These are phyloP conservation scores for Whalleya microplaca DNA, from an alignment of 2,329 filamentous ascomycete species.

Conservation along the genomic window DNA sequence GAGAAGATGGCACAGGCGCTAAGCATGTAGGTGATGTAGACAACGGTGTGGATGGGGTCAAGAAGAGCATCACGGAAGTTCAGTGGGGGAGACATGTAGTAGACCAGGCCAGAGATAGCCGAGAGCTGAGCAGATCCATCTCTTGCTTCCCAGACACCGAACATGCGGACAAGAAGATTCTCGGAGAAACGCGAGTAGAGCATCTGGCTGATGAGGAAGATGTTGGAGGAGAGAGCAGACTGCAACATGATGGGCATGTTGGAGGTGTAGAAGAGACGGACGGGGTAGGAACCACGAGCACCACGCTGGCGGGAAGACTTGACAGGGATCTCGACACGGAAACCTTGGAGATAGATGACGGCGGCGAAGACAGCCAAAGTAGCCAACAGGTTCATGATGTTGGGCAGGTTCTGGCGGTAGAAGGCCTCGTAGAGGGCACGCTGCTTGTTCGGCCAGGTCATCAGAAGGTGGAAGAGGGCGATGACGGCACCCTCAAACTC, in stretches of 20 bases:
- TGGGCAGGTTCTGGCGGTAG: slow-evolving; percentile 98
- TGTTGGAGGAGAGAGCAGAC: slow-evolving; percentile 96
- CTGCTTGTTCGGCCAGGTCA: slow-evolving; percentile 99
- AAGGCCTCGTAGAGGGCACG: slow-evolving; percentile 97
- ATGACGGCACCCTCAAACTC: slow-evolving; percentile 99
- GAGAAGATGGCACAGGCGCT: slow-evolving; percentile 97
- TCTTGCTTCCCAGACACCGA: slow-evolving; percentile 97
- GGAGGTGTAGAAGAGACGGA: slow-evolving; percentile 99
- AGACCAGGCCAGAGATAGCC: slow-evolving; percentile 89
- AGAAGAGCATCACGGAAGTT: slow-evolving; percentile 97
- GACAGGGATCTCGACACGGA: slow-evolving; percentile 99
- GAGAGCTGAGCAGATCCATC: slow-evolving; percentile 96
- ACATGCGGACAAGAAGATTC: slow-evolving; percentile 95
- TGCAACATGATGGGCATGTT: slow-evolving; percentile 99
- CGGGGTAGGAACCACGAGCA: slow-evolving; percentile 95
- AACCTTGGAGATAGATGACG: slow-evolving; percentile 98
- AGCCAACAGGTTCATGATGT: slow-evolving; percentile 97
- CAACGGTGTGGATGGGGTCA: slow-evolving; percentile 93
- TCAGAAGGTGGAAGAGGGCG: slow-evolving; percentile 93
- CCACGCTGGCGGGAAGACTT: slow-evolving; percentile 99
- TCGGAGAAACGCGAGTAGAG: slow-evolving; percentile 98
- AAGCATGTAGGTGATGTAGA: slow-evolving; percentile 98
- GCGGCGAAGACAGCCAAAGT: slow-evolving; percentile 93
- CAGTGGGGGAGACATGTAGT: slow-evolving; percentile 99
- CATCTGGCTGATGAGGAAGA: slow-evolving; percentile 99